Percentiles rank a stretch among this genome's conserved stretches.
phyloP scores from a whole-genome alignment of 225 moss, liverwort and hornwort species.

The Pleurozium schreberi region DNA sequence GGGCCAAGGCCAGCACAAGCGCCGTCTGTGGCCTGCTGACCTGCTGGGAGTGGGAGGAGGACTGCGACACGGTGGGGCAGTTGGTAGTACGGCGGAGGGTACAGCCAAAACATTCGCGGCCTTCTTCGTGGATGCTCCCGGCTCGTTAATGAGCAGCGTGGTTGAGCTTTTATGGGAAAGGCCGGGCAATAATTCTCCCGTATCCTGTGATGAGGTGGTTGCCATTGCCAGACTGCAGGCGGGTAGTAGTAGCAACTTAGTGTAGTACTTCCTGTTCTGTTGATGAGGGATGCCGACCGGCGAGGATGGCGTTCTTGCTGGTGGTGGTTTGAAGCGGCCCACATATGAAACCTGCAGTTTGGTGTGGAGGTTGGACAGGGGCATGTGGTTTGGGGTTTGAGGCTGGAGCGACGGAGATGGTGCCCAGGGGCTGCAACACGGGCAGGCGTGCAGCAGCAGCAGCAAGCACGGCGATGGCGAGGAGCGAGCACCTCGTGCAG shows the following conservation, averaged over 20 bases:
- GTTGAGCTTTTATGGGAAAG: not conserved
- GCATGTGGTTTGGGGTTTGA: constrained; percentile 6
- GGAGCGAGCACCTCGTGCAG: not conserved
- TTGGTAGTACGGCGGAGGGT: constrained; percentile 1
- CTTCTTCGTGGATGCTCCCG: not conserved
- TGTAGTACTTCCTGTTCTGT: not conserved
- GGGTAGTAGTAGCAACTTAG: not conserved
- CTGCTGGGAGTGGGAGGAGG: not conserved
- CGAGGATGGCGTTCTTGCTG: not conserved
- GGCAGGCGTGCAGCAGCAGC: not conserved
- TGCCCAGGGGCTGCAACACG: not conserved
- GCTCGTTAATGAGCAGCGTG: constrained; percentile 1
- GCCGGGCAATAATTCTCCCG: constrained; percentile 13
- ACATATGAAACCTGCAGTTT: not conserved
- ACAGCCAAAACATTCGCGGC: constrained; percentile 1
- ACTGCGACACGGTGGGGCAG: not conserved
- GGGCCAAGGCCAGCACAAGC: not conserved
- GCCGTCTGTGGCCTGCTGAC: not conserved
- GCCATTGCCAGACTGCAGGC: not conserved
- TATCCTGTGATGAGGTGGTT: constrained; percentile 2
- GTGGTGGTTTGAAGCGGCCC: not conserved
- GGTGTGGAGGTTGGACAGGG: not conserved
- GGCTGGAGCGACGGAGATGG: not conserved
- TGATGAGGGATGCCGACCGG: not conserved
- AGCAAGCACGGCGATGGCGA: not conserved